These are phyloP conservation scores for Peronosclerospora sorghi DNA, from an alignment of 352 stramenopile species.

Conservation along the genomic window DNA sequence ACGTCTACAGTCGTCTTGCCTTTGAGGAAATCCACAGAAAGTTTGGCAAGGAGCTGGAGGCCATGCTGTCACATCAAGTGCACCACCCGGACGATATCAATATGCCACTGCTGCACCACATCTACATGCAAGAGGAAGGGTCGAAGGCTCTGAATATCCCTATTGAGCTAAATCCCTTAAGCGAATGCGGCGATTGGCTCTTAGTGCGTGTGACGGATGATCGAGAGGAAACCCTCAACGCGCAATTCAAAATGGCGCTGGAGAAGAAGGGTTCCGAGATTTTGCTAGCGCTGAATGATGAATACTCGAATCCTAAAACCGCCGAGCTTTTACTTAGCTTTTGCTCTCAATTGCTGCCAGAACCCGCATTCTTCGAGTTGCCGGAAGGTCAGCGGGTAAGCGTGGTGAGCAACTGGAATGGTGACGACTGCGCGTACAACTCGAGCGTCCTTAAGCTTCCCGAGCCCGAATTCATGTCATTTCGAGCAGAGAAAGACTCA, in stretches of 20 bases:
- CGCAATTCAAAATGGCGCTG: slow-evolving; percentile 30
- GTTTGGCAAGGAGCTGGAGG: slow-evolving; percentile 41
- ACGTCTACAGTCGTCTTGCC: slow-evolving; percentile 60
- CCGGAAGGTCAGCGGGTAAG: slow-evolving; percentile 31
- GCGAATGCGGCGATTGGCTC: slow-evolving; percentile 73
- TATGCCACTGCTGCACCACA: slow-evolving; percentile 72
- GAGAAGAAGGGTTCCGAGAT: slow-evolving; percentile 42
- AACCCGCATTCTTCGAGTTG: slow-evolving; percentile 44
- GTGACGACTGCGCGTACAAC: slow-evolving; percentile 47
- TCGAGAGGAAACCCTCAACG: slow-evolving; percentile 22
- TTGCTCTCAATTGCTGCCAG: slow-evolving; percentile 48
- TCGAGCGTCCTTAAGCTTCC: slow-evolving; percentile 29
- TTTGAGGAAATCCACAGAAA: slow-evolving; percentile 73
- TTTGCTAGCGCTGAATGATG: slow-evolving; percentile 72
- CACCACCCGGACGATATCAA: slow-evolving; percentile 65
- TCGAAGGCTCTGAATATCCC: slow-evolving; percentile 42
- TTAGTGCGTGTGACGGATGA: slow-evolving; percentile 56
- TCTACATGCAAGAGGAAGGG: slow-evolving; percentile 80
- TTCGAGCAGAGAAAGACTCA: slow-evolving; percentile 10
- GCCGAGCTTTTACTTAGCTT: slow-evolving; percentile 45
- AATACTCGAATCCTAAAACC: slow-evolving; percentile 45
- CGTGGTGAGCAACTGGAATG: slow-evolving; percentile 71
- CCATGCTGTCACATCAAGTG: slow-evolving; percentile 49
- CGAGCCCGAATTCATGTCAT: slow-evolving; percentile 18
- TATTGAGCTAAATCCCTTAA: slow-evolving; percentile 54